These are phyloP conservation scores for Yamadazyma dendronema DNA, from an alignment of 1,139 yeast species.

Conservation along the genomic window DNA sequence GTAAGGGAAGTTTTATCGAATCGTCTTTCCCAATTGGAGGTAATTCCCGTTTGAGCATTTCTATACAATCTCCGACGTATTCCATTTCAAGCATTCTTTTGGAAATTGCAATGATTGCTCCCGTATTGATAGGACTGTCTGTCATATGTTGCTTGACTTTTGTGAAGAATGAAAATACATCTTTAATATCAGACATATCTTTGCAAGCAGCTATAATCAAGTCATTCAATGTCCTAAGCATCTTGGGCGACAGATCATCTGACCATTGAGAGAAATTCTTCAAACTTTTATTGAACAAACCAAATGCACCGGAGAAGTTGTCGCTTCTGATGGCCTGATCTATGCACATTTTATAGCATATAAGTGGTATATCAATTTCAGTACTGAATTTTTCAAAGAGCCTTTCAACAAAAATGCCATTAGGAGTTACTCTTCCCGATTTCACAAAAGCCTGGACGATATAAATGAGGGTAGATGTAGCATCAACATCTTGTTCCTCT, in stretches of 20 bases:
- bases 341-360: constrained; percentile 28
- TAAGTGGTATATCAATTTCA: constrained; percentile 21
- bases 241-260: constrained; percentile 27
- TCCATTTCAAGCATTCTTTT: constrained; percentile 45
- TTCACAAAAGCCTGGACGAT: constrained; percentile 20
- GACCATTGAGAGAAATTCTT: constrained; percentile 29
- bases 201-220: constrained; percentile 26
- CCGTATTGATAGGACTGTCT: constrained; percentile 26
- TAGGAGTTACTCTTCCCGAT: constrained; percentile 17
- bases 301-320: constrained; percentile 24
- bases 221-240: constrained; percentile 31
- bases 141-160: constrained; percentile 40
- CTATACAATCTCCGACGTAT: constrained; percentile 57
- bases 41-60: constrained; percentile 58
- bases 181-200: constrained; percentile 20
- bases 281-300: constrained; percentile 34
- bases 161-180: constrained; percentile 33
- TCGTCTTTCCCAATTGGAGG: constrained; percentile 43
- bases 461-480: constrained; percentile 16
- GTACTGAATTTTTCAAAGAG: constrained; percentile 16
- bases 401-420: constrained; percentile 19
- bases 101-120: constrained; percentile 49
- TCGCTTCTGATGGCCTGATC: constrained; percentile 26
- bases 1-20: constrained; percentile 27
- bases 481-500: constrained; percentile 12